Base-by-base conservation (phyloP, 2,329 filamentous ascomycete species). In the Trichoderma breve region DNA sequence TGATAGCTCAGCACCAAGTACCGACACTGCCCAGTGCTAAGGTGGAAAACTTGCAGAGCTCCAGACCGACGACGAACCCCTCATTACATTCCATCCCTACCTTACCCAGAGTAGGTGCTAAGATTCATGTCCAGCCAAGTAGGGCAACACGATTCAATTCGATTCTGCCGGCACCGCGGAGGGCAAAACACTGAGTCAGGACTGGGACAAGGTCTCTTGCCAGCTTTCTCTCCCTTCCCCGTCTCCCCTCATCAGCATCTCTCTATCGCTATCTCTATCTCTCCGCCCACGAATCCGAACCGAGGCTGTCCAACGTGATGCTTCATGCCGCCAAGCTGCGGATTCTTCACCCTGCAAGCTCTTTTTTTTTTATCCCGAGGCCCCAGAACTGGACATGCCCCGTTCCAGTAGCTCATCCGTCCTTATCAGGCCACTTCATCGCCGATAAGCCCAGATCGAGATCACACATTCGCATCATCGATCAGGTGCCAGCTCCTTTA, bases 351-450 rank as follows among this genome's bases (percentile, higher is more conserved):
- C 47, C 47, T 53, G 47, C 47, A 53, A 53, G 47, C 47, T 15
- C 26, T 21, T 1, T 30, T 21, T 34, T 60, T 14, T 34, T 24
- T 3, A n/a, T 12, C 12, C 18, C 57, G 28, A 60, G 4, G 57
- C 32, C 30, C 47, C 39, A 43, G 39, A 43, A 43, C 39, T 53
- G 21, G 26, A 51, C 36, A 26, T 47, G 53, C 26, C 26, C 26
- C 36, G 5, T 51, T 24, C 7, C 24, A 36, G 30, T 60, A 24
- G 65, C 24, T 15, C 47, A 61, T 61, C 63, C 63, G 43, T n/a
- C 21, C 65, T 69, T 69, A 69, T 69, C 65, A 69, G 28, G 6
- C 34, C 65, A 47, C 55, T n/a, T 34, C 55, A 34, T 43, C 34
- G 28, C 28, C 26, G 65, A 69, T 69, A 69, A 69, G 51, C 32